Conservation (phyloP, 2,329 filamentous ascomycete species). For the Arthrinium phaeospermum region DNA sequence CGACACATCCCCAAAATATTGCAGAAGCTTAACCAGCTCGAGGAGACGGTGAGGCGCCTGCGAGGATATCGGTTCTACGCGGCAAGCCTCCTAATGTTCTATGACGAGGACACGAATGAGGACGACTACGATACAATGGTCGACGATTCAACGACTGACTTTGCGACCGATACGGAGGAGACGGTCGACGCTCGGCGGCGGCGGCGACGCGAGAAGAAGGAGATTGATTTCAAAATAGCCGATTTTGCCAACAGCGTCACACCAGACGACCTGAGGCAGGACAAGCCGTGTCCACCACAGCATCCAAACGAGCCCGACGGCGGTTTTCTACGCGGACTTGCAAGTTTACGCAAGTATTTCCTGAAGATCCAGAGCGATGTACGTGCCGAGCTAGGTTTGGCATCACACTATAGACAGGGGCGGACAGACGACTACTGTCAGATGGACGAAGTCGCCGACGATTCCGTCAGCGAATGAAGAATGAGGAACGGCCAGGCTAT, state of each 20-base stretch:
- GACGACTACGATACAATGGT: slow-evolving; percentile 58
- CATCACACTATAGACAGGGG: slow-evolving; percentile 23
- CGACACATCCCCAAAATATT: slow-evolving; percentile 88
- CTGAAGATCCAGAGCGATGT: slow-evolving; percentile 85
- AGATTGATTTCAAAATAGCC: slow-evolving; percentile 94
- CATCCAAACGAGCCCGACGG: slow-evolving; percentile 82
- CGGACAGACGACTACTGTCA: slow-evolving; percentile 29
- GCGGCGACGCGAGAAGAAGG: slow-evolving; percentile 54
- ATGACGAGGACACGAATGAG: slow-evolving; percentile 78
- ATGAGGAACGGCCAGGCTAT: background rate
- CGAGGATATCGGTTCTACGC: slow-evolving; percentile 94
- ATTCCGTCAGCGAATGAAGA: slow-evolving; percentile 35
- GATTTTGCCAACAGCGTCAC: slow-evolving; percentile 99
- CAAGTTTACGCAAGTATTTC: slow-evolving; percentile 82
- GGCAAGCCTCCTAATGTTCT: slow-evolving; percentile 92
- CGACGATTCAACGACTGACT: slow-evolving; percentile 64
- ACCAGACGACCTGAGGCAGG: slow-evolving; percentile 72
- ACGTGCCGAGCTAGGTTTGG: slow-evolving; percentile 55
- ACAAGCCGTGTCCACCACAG: slow-evolving; percentile 76
- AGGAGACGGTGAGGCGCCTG: slow-evolving; percentile 80
- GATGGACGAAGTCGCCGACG: slow-evolving; percentile 34
- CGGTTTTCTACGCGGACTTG: slow-evolving; percentile 86
- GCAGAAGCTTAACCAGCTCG: slow-evolving; percentile 81
- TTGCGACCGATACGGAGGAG: slow-evolving; percentile 64
- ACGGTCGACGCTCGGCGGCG: slow-evolving; percentile 44